Conservation (phyloP, 139 green algal species). For the Chlamydomonas sp. region DNA sequence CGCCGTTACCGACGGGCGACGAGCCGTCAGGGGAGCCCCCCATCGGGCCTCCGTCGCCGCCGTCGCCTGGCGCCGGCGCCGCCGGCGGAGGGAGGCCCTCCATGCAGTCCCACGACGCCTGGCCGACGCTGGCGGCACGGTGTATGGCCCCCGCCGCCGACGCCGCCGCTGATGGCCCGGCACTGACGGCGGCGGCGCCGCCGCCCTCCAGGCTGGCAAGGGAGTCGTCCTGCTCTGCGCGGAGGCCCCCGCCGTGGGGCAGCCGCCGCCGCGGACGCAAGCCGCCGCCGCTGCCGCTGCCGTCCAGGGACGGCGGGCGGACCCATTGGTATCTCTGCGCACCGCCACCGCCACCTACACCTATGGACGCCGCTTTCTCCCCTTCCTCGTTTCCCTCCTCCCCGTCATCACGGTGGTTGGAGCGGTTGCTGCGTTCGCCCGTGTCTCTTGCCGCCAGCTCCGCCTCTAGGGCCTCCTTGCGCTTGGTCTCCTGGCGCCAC, state of each 20-base stretch:
- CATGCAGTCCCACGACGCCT: slow-evolving; percentile 23
- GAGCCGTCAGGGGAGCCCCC: not conserved
- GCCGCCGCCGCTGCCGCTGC: not conserved
- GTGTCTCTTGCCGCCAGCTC: not conserved
- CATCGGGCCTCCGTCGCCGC: not conserved
- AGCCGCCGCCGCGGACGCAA: not conserved
- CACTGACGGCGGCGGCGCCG: not conserved
- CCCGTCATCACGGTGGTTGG: no score
- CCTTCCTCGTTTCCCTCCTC: not conserved
- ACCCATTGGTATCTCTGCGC: no score
- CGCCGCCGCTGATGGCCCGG: not conserved
- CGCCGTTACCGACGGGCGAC: not conserved
- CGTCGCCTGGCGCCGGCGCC: not conserved
- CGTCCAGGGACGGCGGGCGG: not conserved
- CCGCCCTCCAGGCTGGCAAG: not conserved
- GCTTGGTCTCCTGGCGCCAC: slow-evolving; percentile 1
- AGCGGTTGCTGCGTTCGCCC: no score
- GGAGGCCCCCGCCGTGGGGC: not conserved
- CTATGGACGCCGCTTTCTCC: no score
- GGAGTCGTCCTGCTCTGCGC: not conserved
- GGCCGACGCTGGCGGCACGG: not conserved
- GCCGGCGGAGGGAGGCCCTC: slow-evolving; percentile 2
- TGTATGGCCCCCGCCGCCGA: not conserved
- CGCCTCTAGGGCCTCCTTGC: not conserved
- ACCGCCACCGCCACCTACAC: no score